A percentile compares a stretch with the other conserved stretches of the same genome.
Conservation (phyloP, 2,329 filamentous ascomycete species). For the Elsinoe perseae region DNA sequence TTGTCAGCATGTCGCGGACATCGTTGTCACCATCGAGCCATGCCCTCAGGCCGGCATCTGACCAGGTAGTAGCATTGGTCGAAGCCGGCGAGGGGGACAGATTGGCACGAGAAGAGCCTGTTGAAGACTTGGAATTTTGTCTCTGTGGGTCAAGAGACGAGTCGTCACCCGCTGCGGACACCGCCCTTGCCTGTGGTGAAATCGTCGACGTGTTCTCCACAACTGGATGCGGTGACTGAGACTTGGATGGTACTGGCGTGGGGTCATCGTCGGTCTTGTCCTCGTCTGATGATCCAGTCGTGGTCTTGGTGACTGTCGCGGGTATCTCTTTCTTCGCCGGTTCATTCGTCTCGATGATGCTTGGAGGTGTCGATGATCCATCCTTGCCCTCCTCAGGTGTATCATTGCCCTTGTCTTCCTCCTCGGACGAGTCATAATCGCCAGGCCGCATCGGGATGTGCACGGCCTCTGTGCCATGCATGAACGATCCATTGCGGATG, state of each 20-base stretch:
- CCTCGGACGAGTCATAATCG: conserved; percentile 17
- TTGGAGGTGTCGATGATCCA: conserved; percentile 26
- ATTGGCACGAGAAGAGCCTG: not conserved
- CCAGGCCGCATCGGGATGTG: conserved; percentile 27
- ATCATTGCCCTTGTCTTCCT: conserved; percentile 21
- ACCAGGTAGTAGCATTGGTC: conserved; percentile 64
- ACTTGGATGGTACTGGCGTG: conserved; percentile 24
- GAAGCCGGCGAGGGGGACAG: conserved; percentile 45
- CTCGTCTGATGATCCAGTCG: not conserved
- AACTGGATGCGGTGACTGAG: conserved; percentile 24
- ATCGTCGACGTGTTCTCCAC: not conserved
- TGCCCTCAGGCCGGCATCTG: conserved; percentile 72
- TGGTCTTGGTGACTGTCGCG: not conserved
- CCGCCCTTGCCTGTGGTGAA: not conserved
- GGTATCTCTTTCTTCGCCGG: conserved; percentile 8
- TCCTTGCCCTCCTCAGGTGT: conserved; percentile 16
- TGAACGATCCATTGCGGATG: conserved; percentile 46
- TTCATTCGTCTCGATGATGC: conserved; percentile 23
- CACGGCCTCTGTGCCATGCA: conserved; percentile 32
- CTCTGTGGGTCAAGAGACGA: conserved; percentile 11
- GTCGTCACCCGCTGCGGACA: not conserved
- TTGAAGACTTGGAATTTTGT: conserved; percentile 14
- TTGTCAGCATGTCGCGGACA: conserved; percentile 78
- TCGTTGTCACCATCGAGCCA: conserved; percentile 83
- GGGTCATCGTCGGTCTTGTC: conserved; percentile 23